These are phyloP conservation scores for Gaeumannomyces sp. DNA, from an alignment of 2,329 filamentous ascomycete species.

Conservation along the genomic window DNA sequence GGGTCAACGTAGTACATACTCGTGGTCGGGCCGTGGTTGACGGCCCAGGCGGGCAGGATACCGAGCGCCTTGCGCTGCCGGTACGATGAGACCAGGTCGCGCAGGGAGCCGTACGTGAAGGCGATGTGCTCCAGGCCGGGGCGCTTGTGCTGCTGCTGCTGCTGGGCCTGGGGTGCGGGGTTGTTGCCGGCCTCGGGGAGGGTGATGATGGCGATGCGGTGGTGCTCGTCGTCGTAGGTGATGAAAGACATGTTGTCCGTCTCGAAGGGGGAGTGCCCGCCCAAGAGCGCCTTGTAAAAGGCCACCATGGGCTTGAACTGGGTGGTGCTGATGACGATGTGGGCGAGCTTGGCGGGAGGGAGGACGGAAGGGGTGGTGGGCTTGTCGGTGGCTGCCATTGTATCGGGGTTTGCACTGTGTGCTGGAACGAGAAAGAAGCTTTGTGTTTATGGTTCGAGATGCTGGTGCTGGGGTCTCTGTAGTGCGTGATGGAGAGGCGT, in stretches of 20 bases:
- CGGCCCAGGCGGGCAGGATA: slow-evolving; percentile 34
- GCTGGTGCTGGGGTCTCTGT: too few species aligned
- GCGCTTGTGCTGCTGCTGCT: slow-evolving; percentile 1
- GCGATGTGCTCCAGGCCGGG: slow-evolving; percentile 36
- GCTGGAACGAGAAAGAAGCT: too few species aligned
- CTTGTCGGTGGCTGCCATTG: not conserved
- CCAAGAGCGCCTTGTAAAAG: slow-evolving; percentile 32
- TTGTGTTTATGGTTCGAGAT: not conserved
- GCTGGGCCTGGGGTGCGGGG: not conserved
- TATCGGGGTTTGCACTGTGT: not conserved
- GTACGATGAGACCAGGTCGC: slow-evolving; percentile 31
- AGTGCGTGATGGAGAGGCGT: not conserved
- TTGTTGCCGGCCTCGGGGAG: slow-evolving; percentile 21
- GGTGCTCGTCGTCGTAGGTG: slow-evolving; percentile 41
- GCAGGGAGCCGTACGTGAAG: slow-evolving; percentile 31
- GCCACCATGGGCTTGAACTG: slow-evolving; percentile 25
- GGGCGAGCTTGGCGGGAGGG: slow-evolving; percentile 10
- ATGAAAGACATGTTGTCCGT: slow-evolving; percentile 29
- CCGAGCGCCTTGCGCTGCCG: slow-evolving; percentile 27
- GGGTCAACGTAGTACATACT: slow-evolving; percentile 44
- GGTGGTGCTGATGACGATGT: slow-evolving; percentile 12
- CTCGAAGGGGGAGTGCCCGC: slow-evolving; percentile 23
- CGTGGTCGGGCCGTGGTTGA: slow-evolving; percentile 41
- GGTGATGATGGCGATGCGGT: slow-evolving; percentile 35
- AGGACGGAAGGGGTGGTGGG: slow-evolving; percentile 1